Conservation (phyloP, 2,329 filamentous ascomycete genomes). For the Stemphylium vesicarium region DNA sequence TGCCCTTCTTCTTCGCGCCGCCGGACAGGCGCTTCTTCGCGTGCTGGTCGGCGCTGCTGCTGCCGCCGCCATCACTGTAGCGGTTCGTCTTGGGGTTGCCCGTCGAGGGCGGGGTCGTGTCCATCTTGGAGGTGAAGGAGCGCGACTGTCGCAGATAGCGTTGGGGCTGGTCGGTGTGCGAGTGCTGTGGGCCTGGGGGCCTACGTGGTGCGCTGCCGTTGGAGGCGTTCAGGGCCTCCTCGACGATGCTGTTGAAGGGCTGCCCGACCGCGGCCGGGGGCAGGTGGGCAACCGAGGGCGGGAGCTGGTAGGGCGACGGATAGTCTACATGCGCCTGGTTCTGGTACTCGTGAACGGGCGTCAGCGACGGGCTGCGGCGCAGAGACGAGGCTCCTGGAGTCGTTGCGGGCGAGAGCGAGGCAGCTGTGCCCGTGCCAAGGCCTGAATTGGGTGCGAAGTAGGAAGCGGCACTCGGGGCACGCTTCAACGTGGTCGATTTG, state of each 20-base stretch:
- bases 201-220: conserved; percentile 24
- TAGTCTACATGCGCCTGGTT: conserved; percentile 4
- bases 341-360: conserved; percentile 27
- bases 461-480: conserved; percentile 26
- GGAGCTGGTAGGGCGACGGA: conserved; percentile 5
- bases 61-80: conserved; percentile 48
- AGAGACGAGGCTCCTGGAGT: conserved; percentile 12
- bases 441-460: conserved; percentile 24
- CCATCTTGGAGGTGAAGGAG: conserved; percentile 55
- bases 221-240: conserved; percentile 31
- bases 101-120: conserved; percentile 45
- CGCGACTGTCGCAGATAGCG: conserved; percentile 49
- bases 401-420: conserved; percentile 14
- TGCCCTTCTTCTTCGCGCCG: conserved; percentile 50
- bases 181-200: conserved; percentile 37
- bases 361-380: conserved; percentile 25
- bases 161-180: conserved; percentile 33
- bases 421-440: conserved; percentile 9
- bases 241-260: conserved; percentile 49
- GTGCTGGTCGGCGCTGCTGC: conserved; percentile 8
- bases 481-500: conserved; percentile 24
- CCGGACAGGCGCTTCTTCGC: conserved; percentile 42
- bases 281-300: conserved; percentile 15
- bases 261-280: conserved; percentile 34
- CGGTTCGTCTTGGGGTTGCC: conserved; percentile 45